Evolutionary conservation across 768 basidiomycete genomes (phyloP).

Genomic region (Psilocybe cyanescens): DNA sequence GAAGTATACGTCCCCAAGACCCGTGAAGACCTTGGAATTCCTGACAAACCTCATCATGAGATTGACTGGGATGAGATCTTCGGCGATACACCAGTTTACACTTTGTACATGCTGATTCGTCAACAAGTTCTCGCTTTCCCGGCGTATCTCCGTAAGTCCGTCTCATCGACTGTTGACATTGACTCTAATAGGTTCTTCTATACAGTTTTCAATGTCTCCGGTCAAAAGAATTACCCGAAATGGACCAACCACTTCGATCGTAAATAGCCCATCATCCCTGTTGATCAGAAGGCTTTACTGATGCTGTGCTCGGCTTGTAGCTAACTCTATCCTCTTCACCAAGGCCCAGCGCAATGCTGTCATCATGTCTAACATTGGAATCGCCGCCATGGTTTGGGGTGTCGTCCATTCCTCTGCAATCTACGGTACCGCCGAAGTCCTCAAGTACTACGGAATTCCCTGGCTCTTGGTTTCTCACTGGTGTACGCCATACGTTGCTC

Average conservation of each 20-base stretch:
- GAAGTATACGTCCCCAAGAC: slow-evolving; percentile 68
- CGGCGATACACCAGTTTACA: slow-evolving; percentile 65
- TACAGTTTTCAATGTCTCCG: slow-evolving; percentile 64
- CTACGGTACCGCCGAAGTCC: slow-evolving; percentile 42
- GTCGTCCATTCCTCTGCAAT: slow-evolving; percentile 37
- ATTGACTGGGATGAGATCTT: slow-evolving; percentile 59
- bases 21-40: slow-evolving; percentile 55
- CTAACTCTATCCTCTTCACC: slow-evolving; percentile 60
- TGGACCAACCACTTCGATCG: slow-evolving; percentile 73
- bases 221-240: slow-evolving; percentile 60
- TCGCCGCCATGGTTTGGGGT: slow-evolving; percentile 47
- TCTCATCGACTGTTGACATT: slow-evolving; percentile 2
- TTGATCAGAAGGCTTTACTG: background rate
- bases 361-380: slow-evolving; percentile 61
- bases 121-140: slow-evolving; percentile 65
- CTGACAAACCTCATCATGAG: slow-evolving; percentile 34
- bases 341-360: slow-evolving; percentile 54
- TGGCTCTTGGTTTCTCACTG: slow-evolving; percentile 62
- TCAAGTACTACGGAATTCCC: slow-evolving; percentile 55
- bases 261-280: slow-evolving; percentile 32
- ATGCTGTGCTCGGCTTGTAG: slow-evolving; percentile 29
- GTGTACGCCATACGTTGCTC: slow-evolving; percentile 35
- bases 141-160: slow-evolving; percentile 56
- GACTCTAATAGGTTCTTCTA: slow-evolving; percentile 18
- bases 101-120: slow-evolving; percentile 55